Base-by-base conservation (phyloP, 345 rosid species). In the Citropsis articulata region DNA sequence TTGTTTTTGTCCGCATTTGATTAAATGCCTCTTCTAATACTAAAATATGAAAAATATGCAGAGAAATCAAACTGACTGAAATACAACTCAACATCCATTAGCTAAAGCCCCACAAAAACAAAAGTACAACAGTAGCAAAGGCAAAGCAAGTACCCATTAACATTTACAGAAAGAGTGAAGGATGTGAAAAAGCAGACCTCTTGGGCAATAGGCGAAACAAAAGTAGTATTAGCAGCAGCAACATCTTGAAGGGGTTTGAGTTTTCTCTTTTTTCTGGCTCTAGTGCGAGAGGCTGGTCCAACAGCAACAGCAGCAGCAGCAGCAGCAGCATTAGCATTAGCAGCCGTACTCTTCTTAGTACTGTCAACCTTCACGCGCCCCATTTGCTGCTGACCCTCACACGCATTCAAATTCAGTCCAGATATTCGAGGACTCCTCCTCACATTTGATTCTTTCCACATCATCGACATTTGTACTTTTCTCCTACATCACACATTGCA, bases 371-470 rank as follows among this genome's bases (percentile, higher is more conserved):
- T 16, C 73, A 36, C 78, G 35, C 64, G 80, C 74, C 67, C 82
- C 30, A 62, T 30, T 77, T 55, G 83, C 82, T 16, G 57, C 57
- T 53, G 57, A 1, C 57, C 57, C 57, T 53, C 22, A 74, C 82
- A 73, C 28, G 74, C 81, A 78, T 53, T 30, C 18, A 24, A 40
- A 35, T 75, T 85, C 76, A 85, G 73, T 69, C 86, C 87, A 74
- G 81, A 86, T 73, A 87, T 84, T 71, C 87, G 78, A 31, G 90
- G 87, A 80, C 89, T 90, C 79, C 84, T 84, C 78, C 88, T 80
- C 78, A 87, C 81, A n/a, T 81, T 78, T 81, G 84, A 90, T 75
- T 85, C 87, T 79, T 84, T 84, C 87, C 83, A 82, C 69, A 79
- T 78, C 72, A 79, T 78, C 71, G 84, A 81, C 85, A 72, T 83